These are phyloP conservation scores for Punctularia strigosozonata DNA, from an alignment of 768 basidiomycete genomes.

Conservation along the genomic window DNA sequence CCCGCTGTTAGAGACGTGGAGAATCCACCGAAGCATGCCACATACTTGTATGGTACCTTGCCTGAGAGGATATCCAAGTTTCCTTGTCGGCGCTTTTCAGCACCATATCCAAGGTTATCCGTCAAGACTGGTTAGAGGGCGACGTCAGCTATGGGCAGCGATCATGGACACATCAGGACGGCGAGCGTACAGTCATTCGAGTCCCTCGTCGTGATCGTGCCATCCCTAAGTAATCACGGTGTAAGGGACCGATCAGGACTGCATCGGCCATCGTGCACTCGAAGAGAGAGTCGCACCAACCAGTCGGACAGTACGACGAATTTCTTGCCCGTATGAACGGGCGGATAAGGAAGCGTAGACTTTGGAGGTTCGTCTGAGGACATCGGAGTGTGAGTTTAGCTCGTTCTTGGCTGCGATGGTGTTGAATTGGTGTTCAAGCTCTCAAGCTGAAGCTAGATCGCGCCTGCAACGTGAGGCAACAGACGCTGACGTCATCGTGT, in stretches of 20 bases:
- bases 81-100: constrained; percentile 54
- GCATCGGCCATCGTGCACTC: no score
- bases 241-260: neutral
- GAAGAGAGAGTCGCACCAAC: constrained; percentile 31
- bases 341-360: constrained; percentile 74
- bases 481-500: no score
- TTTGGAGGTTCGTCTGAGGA: no score
- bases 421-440: no score
- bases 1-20: no score
- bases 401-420: no score
- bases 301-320: constrained; percentile 89
- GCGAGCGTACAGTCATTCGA: constrained; percentile 74
- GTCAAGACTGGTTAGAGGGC: constrained; percentile 52
- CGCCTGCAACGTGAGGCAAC: no score
- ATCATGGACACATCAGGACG: constrained; percentile 1
- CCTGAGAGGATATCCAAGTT: constrained; percentile 67
- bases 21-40: no score
- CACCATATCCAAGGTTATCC: constrained; percentile 83
- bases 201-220: constrained; percentile 87
- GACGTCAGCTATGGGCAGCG: neutral
- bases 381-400: no score
- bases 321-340: constrained; percentile 65
- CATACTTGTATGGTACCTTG: constrained; percentile 54
- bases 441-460: no score
- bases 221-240: constrained; percentile 45